These are phyloP conservation scores for Sordaria brevicollis DNA, from an alignment of 495 filamentous ascomycete genomes.

Conservation along the genomic window DNA sequence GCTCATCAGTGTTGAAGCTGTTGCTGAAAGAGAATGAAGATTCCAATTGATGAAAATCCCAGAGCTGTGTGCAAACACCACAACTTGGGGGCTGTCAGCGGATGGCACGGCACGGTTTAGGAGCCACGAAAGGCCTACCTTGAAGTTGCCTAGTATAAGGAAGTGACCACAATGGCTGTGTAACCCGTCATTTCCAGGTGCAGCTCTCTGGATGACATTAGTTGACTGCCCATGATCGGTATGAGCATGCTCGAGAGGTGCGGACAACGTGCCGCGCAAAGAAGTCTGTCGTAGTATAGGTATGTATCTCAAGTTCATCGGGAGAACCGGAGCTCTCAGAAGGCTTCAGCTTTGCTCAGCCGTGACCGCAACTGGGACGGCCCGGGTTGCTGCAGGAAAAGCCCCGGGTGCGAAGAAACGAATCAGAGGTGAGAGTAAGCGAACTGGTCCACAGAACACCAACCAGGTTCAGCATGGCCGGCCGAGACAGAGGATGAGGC, in stretches of 20 bases:
- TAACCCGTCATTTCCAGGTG: not conserved
- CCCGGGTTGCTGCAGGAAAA: not conserved
- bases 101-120: not conserved
- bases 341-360: not conserved
- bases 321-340: not conserved
- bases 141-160: not conserved
- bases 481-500: not conserved
- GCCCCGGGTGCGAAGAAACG: slow-evolving; percentile 4
- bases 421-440: slow-evolving; percentile 24
- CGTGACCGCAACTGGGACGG: not conserved
- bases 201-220: not conserved
- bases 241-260: not conserved
- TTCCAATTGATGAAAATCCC: not conserved
- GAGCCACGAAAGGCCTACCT: not conserved
- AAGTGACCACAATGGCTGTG: not conserved
- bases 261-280: not conserved
- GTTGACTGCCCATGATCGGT: not conserved
- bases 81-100: not conserved
- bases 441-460: slow-evolving; percentile 6
- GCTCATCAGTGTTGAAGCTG: not conserved
- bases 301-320: not conserved
- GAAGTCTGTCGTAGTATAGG: not conserved
- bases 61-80: not conserved
- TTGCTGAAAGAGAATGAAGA: not conserved
- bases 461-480: not conserved